These are phyloP conservation scores for Elongisporangium undulatum DNA, from an alignment of 352 stramenopile genomes.

Conservation along the genomic window DNA sequence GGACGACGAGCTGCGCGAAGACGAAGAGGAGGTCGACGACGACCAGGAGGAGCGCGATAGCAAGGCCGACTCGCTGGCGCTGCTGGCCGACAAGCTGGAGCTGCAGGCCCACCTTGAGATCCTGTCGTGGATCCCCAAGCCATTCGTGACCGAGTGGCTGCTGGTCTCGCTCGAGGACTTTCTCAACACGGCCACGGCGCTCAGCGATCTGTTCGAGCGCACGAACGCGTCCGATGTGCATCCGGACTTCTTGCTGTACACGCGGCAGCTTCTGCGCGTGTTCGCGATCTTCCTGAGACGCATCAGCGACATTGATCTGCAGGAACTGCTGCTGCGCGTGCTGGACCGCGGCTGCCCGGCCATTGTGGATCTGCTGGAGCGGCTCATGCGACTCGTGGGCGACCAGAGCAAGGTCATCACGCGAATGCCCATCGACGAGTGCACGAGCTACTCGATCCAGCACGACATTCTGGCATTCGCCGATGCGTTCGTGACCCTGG, in stretches of 20 bases:
- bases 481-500: slow-evolving; percentile 27
- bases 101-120: slow-evolving; percentile 21
- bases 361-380: slow-evolving; percentile 20
- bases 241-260: slow-evolving; percentile 1
- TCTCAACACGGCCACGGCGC: slow-evolving; percentile 22
- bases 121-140: slow-evolving; percentile 34
- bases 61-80: not conserved
- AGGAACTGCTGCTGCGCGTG: slow-evolving; percentile 30
- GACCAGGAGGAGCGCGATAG: not conserved
- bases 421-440: not conserved
- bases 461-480: slow-evolving; percentile 27
- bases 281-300: slow-evolving; percentile 32
- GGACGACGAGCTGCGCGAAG: slow-evolving; percentile 5
- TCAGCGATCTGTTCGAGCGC: slow-evolving; percentile 21
- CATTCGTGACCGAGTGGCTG: slow-evolving; percentile 48
- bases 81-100: slow-evolving; percentile 2
- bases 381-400: not conserved
- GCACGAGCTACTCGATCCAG: slow-evolving; percentile 12
- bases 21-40: slow-evolving; percentile 4
- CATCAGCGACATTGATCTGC: slow-evolving; percentile 34
- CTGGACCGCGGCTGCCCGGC: slow-evolving; percentile 20
- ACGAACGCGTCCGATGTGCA: not conserved
- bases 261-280: slow-evolving; percentile 24
- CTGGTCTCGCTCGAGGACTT: slow-evolving; percentile 45
- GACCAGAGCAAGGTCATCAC: not conserved